These are phyloP conservation scores for Emergomyces orientalis DNA, from an alignment of 2,329 filamentous ascomycete species.

Conservation along the genomic window DNA sequence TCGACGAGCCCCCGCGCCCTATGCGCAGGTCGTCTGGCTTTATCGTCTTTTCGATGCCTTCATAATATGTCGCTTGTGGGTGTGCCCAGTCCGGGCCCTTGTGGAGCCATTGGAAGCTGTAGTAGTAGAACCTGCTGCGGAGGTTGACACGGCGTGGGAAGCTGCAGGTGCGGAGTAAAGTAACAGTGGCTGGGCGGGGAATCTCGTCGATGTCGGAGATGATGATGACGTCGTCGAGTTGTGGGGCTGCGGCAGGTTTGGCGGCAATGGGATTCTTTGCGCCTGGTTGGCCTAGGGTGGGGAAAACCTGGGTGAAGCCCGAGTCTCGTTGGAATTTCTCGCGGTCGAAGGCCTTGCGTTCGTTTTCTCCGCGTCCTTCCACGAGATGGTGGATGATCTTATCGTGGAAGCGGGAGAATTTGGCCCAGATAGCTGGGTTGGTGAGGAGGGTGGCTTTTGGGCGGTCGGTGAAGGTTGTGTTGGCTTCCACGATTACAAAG, in stretches of 20 bases:
- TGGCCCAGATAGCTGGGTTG: slow-evolving; percentile 45
- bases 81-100: slow-evolving; percentile 12
- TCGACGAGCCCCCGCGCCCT: slow-evolving; percentile 15
- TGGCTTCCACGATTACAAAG: slow-evolving; percentile 54
- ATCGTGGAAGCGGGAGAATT: slow-evolving; percentile 45
- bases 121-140: slow-evolving; percentile 47
- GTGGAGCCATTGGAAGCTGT: slow-evolving; percentile 48
- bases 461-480: slow-evolving; percentile 49
- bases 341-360: slow-evolving; percentile 38
- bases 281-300: slow-evolving; percentile 28
- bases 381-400: slow-evolving; percentile 55
- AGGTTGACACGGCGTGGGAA: slow-evolving; percentile 48
- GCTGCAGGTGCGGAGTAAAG: slow-evolving; percentile 42
- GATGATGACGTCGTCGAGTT: slow-evolving; percentile 5
- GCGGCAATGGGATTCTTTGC: background rate
- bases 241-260: background rate
- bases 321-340: slow-evolving; percentile 49
- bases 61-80: slow-evolving; percentile 50
- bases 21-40: slow-evolving; percentile 44
- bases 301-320: slow-evolving; percentile 50
- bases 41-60: slow-evolving; percentile 40
- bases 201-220: slow-evolving; percentile 50
- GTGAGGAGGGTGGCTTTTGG: slow-evolving; percentile 43
- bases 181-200: slow-evolving; percentile 43
- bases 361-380: slow-evolving; percentile 16